Evolutionary conservation across 2,329 filamentous ascomycete genomes (phyloP).

Genomic region (Sporothrix pallida): DNA sequence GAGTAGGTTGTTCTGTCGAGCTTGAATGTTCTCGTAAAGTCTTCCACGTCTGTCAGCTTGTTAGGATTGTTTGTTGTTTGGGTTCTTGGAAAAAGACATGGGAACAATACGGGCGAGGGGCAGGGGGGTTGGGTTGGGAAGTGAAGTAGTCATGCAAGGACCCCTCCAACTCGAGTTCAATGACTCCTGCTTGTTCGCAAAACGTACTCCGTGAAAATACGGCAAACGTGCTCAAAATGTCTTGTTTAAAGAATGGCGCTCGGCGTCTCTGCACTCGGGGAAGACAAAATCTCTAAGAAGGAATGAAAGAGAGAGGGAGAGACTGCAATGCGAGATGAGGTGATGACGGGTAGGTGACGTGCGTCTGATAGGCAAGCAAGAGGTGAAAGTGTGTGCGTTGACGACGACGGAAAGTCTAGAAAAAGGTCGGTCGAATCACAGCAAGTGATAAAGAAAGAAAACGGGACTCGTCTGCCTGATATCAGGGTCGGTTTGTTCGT

Average conservation of each 20-base stretch:
- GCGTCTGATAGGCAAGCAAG: background rate
- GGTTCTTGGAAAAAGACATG: background rate
- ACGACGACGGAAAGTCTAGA: background rate
- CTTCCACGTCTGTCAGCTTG: background rate
- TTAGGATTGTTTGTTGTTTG: background rate
- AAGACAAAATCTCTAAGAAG: background rate
- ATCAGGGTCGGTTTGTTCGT: background rate
- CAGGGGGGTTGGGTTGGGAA: background rate
- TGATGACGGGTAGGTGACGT: background rate
- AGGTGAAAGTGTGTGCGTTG: background rate
- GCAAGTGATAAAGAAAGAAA: background rate
- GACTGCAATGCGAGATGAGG: background rate
- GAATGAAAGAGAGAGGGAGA: background rate
- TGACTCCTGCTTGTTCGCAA: constrained; percentile 6
- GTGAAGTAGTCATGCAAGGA: background rate
- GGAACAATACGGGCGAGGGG: constrained; percentile 8
- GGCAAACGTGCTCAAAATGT: constrained; percentile 4
- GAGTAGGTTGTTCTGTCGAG: background rate
- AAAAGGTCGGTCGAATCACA: background rate
- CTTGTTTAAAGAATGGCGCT: constrained; percentile 13
- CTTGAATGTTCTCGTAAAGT: background rate
- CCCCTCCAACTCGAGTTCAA: background rate
- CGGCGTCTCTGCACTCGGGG: constrained; percentile 29
- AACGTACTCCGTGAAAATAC: constrained; percentile 26
- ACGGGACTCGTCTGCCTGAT: background rate